phyloP scores from a whole-genome alignment of 2,329 filamentous ascomycete species.

The Neofusicoccum ribis region DNA sequence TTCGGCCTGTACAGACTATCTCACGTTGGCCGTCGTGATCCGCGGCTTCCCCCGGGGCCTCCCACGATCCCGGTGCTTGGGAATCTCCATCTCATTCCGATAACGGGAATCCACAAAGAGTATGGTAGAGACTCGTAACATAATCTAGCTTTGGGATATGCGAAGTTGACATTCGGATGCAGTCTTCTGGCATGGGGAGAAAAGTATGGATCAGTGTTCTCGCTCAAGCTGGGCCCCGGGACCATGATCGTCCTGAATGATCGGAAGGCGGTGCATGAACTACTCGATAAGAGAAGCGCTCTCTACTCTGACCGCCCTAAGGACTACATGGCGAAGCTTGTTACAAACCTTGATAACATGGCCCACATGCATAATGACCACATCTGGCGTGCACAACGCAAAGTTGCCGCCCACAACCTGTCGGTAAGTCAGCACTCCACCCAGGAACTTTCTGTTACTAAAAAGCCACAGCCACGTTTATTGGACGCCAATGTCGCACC shows the following conservation, averaged over 20 bases:
- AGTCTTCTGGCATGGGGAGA: conserved; percentile 47
- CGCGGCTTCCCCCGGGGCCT: not conserved
- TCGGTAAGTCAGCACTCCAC: conserved; percentile 2
- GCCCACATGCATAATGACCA: conserved; percentile 25
- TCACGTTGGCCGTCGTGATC: not conserved
- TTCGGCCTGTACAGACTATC: not conserved
- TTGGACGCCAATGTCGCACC: conserved; percentile 21
- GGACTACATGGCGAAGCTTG: conserved; percentile 44
- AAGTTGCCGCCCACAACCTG: conserved; percentile 25
- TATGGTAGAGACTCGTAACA: not conserved
- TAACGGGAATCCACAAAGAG: conserved; percentile 21
- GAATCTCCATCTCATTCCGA: conserved; percentile 13
- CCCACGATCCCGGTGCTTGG: not conserved
- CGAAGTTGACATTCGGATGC: too few species aligned
- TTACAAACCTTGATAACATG: conserved; percentile 48
- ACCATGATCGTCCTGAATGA: conserved; percentile 46
- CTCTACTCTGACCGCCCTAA: conserved; percentile 47
- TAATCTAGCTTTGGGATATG: too few species aligned
- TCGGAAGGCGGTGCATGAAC: conserved; percentile 42
- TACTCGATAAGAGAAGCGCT: conserved; percentile 48
- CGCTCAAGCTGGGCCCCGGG: conserved; percentile 44
- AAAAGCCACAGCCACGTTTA: not conserved
- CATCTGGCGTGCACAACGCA: conserved; percentile 27
- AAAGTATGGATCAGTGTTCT: conserved; percentile 45
- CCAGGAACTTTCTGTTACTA: not conserved